phyloP scores from a whole-genome alignment of 169 alveolate species.

The Ichthyophthirius multifiliis region DNA sequence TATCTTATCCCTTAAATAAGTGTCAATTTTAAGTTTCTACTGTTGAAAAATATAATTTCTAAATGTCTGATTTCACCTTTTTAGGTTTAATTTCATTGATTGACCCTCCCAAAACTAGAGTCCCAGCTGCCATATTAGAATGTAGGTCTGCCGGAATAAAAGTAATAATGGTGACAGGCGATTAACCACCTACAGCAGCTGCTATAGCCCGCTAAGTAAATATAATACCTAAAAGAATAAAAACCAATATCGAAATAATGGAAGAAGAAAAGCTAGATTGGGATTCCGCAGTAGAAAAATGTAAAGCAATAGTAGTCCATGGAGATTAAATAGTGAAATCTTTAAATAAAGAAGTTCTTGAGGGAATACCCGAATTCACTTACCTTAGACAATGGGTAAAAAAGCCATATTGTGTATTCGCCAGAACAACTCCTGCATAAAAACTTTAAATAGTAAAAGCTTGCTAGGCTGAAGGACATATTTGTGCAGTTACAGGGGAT shows the following conservation, averaged over 20 bases:
- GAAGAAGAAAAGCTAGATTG: slow-evolving; percentile 45
- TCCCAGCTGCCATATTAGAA: slow-evolving; percentile 69
- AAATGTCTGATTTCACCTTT: slow-evolving; percentile 65
- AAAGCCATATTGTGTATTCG: slow-evolving; percentile 82
- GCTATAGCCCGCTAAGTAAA: slow-evolving; percentile 81
- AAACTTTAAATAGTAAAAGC: slow-evolving; percentile 83
- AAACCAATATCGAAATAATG: slow-evolving; percentile 47
- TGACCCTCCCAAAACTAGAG: slow-evolving; percentile 85
- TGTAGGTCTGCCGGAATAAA: slow-evolving; percentile 85
- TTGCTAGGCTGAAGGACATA: slow-evolving; percentile 75
- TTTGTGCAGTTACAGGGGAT: slow-evolving; percentile 88
- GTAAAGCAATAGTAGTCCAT: slow-evolving; percentile 76
- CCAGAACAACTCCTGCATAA: slow-evolving; percentile 84
- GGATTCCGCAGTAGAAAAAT: slow-evolving; percentile 72
- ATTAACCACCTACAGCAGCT: slow-evolving; percentile 84
- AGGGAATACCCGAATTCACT: not conserved
- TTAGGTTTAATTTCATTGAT: slow-evolving; percentile 76
- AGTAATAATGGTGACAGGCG: slow-evolving; percentile 88
- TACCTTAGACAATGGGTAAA: slow-evolving; percentile 58
- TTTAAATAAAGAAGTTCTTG: slow-evolving; percentile 42
- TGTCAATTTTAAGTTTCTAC: slow-evolving; percentile 16
- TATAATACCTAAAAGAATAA: not conserved
- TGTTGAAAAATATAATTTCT: slow-evolving; percentile 57
- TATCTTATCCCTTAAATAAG: slow-evolving; percentile 1
- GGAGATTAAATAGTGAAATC: slow-evolving; percentile 71